phyloP scores from a whole-genome alignment of 2,329 filamentous ascomycete genomes.

The Alternaria alternata region DNA sequence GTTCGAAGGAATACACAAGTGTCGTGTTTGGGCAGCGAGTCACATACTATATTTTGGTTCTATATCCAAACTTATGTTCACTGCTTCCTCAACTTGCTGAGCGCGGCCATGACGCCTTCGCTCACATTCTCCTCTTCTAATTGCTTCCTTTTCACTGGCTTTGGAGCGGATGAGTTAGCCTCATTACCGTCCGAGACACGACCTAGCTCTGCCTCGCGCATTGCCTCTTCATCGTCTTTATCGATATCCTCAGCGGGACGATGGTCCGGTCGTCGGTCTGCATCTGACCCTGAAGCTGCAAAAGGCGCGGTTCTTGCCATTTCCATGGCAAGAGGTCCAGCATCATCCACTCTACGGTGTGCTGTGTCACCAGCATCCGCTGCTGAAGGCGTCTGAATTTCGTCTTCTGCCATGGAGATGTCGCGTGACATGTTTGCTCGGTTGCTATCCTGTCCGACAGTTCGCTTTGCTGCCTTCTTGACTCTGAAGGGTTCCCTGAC shows the following conservation, averaged over 20 bases:
- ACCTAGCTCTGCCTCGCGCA: slow-evolving; percentile 41
- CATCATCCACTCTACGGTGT: slow-evolving; percentile 40
- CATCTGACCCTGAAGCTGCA: slow-evolving; percentile 35
- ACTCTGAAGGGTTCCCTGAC: slow-evolving; percentile 87
- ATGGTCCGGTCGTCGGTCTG: slow-evolving; percentile 48
- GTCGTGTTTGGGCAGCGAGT: background rate
- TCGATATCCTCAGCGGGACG: slow-evolving; percentile 47
- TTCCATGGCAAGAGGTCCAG: slow-evolving; percentile 40
- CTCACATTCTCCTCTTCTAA: slow-evolving; percentile 58
- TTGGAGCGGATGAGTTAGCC: slow-evolving; percentile 25
- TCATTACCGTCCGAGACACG: slow-evolving; percentile 27
- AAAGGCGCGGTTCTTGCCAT: slow-evolving; percentile 31
- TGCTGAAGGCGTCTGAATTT: slow-evolving; percentile 18
- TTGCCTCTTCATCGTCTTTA: slow-evolving; percentile 59
- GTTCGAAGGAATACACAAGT: background rate
- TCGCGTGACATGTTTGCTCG: slow-evolving; percentile 34
- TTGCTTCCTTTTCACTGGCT: slow-evolving; percentile 47
- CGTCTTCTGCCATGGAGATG: slow-evolving; percentile 37
- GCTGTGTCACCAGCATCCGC: slow-evolving; percentile 32
- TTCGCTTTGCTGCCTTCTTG: slow-evolving; percentile 70
- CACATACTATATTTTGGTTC: background rate
- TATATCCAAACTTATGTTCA: slow-evolving; percentile 7
- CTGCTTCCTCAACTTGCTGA: slow-evolving; percentile 62
- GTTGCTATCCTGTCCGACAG: slow-evolving; percentile 49
- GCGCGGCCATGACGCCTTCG: slow-evolving; percentile 66